Conservation (phyloP, 2,329 filamentous ascomycete species). For the Fusarium sp. region DNA sequence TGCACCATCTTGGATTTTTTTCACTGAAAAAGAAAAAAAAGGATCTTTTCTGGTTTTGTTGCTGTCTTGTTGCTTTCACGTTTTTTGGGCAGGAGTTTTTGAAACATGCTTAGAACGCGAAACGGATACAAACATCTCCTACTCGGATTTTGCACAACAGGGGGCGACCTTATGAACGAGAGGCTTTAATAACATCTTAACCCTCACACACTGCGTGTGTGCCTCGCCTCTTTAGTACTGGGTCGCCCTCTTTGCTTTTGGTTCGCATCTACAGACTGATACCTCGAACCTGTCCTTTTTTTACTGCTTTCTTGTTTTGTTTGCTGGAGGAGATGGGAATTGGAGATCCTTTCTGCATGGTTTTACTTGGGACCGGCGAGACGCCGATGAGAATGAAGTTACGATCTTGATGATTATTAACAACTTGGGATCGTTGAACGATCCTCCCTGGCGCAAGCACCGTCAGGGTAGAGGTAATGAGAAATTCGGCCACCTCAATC, state of each 20-base stretch:
- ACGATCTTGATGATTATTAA: slow-evolving; percentile 50
- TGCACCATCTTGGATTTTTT: slow-evolving; percentile 36
- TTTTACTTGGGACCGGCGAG: slow-evolving; percentile 34
- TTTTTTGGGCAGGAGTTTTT: slow-evolving; percentile 37
- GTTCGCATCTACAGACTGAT: slow-evolving; percentile 40
- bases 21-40: slow-evolving; percentile 34
- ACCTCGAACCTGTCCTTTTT: slow-evolving; percentile 35
- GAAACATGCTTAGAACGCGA: slow-evolving; percentile 43
- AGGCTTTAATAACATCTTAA: slow-evolving; percentile 15
- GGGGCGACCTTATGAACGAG: slow-evolving; percentile 1
- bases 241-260: slow-evolving; percentile 24
- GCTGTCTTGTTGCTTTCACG: slow-evolving; percentile 37
- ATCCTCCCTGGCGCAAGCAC: slow-evolving; percentile 52
- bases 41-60: slow-evolving; percentile 34
- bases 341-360: slow-evolving; percentile 43
- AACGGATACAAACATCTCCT: slow-evolving; percentile 39
- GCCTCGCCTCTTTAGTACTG: slow-evolving; percentile 25
- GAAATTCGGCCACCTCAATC: slow-evolving; percentile 54
- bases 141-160: slow-evolving; percentile 27
- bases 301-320: slow-evolving; percentile 40
- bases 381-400: slow-evolving; percentile 44
- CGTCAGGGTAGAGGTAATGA: slow-evolving; percentile 55
- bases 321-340: slow-evolving; percentile 37
- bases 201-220: slow-evolving; percentile 33
- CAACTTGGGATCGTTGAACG: slow-evolving; percentile 49